A percentile compares a stretch with the other conserved stretches of the same genome.
phyloP scores from a whole-genome alignment of 176 grass and related monocot genomes.

The Leersia perrieri region DNA sequence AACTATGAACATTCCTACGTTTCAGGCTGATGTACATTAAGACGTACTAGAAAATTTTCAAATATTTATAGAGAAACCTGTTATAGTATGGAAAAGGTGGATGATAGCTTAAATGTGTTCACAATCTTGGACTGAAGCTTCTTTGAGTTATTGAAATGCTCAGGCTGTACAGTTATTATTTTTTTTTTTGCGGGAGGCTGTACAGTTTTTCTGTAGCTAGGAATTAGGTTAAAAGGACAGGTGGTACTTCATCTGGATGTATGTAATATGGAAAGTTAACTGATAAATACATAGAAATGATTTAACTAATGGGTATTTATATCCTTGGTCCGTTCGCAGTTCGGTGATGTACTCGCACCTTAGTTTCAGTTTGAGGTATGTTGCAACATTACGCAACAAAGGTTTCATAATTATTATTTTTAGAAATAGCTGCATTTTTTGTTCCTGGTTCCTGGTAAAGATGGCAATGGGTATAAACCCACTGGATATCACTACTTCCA shows the following conservation, averaged over 20 bases:
- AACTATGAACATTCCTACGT: not conserved
- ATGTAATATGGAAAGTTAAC: not conserved
- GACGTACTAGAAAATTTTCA: not conserved
- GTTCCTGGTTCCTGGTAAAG: too few relatives aligned
- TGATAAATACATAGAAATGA: not conserved
- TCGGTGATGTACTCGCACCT: not conserved
- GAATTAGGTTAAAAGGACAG: not conserved
- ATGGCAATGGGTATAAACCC: too few relatives aligned
- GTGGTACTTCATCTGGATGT: not conserved
- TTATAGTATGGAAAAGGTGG: not conserved
- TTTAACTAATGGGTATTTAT: not conserved
- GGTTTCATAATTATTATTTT: too few relatives aligned
- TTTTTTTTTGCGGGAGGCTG: too few relatives aligned
- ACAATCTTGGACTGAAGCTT: not conserved
- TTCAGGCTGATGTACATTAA: too few relatives aligned
- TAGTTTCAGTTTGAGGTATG: not conserved
- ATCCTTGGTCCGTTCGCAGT: not conserved
- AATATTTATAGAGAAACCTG: not conserved
- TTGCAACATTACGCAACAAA: not conserved
- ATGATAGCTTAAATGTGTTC: not conserved
- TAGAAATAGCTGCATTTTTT: too few relatives aligned
- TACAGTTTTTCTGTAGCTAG: too few relatives aligned
- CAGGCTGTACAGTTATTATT: not conserved
- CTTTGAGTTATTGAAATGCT: not conserved
- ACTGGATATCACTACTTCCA: too few relatives aligned